Evolutionary conservation across 129 eudicot genomes (phyloP), one percentile per base, ranked within the genome.

Genomic region (Flaveria robusta): DNA sequence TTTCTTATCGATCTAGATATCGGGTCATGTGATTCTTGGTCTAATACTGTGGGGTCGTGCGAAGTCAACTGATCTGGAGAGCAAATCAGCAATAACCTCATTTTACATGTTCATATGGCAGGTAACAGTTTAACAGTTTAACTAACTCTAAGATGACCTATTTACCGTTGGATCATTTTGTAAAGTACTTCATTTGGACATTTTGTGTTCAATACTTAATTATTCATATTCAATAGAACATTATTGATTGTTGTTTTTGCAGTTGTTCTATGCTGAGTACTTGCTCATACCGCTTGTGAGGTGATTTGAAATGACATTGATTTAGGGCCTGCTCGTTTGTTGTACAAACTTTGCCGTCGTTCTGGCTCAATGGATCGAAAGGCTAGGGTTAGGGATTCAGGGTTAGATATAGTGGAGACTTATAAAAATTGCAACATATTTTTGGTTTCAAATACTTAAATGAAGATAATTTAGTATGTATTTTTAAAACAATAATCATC

Each of bases 71-170:
- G 92, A 95, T 83, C 83, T 95, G 56, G 79, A 83, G 66, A 91
- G 88, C 91, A 95, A 95, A 87, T 77, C 89, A 20, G 86, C 96
- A 18, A 91, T 91, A 74, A 91, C 99, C 46, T 84, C 99, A 20
- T 95, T 91, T 81, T 91, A 91, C 85, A 91, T 95, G 99, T 95
- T 95, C 86, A 89, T 95, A 78, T 95, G 99, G 97, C 88, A 95
- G 97, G 99, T 95, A 85, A 83, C 65, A 60, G 67, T n/a, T n/a
- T n/a, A n/a, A n/a, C n/a, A n/a, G n/a, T 60, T 60, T 24, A 26
- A 23, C 9, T 4, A 16, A 51, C 7, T 49, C 18, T 52, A 52
- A 52, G 7, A 52, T 52, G 55, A 50, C 55, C 5, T 49, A 49
- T 15, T 49, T 49, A 49, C 54, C 20, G 20, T 50, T 50, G 20